These are phyloP conservation scores for Nidula niveotomentosa DNA, from an alignment of 1,284 basidiomycete genomes.

Conservation along the genomic window DNA sequence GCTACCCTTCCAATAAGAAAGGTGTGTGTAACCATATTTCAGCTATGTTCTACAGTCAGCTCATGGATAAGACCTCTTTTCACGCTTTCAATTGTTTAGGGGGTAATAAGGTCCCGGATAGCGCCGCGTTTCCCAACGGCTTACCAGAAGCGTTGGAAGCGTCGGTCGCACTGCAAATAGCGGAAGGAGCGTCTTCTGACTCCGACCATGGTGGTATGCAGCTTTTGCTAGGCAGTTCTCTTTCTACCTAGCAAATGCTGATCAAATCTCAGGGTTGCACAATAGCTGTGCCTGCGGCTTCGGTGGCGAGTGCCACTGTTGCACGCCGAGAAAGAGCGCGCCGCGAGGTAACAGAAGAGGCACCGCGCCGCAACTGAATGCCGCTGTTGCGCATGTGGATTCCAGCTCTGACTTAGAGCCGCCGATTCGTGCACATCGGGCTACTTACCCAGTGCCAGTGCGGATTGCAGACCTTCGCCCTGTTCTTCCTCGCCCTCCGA, in stretches of 20 bases:
- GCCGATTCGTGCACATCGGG: too few relatives aligned
- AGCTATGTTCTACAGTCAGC: conserved; percentile 21
- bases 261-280: conserved; percentile 34
- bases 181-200: conserved; percentile 41
- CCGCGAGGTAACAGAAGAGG: conserved; percentile 25
- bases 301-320: conserved; percentile 56
- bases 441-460: conserved; percentile 31
- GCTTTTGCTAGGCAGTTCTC: conserved; percentile 27
- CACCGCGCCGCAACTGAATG: conserved; percentile 5
- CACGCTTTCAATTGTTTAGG: conserved; percentile 13
- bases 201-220: conserved; percentile 55
- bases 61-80: conserved; percentile 46
- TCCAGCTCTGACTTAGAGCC: conserved; percentile 28
- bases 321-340: conserved; percentile 38
- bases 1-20: conserved; percentile 46
- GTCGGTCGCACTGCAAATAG: conserved; percentile 47
- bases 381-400: conserved; percentile 9
- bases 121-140: conserved; percentile 72
- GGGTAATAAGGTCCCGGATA: conserved; percentile 58
- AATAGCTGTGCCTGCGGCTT: conserved; percentile 42
- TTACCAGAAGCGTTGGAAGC: conserved; percentile 64
- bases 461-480: conserved; percentile 57
- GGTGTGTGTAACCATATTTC: conserved; percentile 38
- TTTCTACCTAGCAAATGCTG: conserved; percentile 27
- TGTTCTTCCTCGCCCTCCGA: conserved; percentile 48